Percentiles rank a stretch among this genome's conserved stretches.
Evolutionary conservation across 2,329 filamentous ascomycete genomes (phyloP).

Genomic region (Pestalotiopsis sp.): DNA sequence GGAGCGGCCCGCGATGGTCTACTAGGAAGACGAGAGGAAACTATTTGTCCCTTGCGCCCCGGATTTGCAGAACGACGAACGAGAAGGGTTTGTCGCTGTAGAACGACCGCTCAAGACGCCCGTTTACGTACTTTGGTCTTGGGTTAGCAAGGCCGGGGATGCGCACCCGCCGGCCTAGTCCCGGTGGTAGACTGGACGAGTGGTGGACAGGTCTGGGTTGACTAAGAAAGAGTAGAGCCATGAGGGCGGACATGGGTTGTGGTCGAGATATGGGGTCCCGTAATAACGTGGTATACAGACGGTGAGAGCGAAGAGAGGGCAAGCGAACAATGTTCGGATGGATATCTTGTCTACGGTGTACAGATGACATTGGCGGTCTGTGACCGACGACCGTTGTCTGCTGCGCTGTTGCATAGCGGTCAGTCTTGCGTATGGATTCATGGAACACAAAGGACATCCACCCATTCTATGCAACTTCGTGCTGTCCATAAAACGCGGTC

Average conservation of each 20-base stretch:
- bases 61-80: constrained; percentile 6
- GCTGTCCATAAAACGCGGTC: background rate
- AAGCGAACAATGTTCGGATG: background rate
- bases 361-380: background rate
- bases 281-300: background rate
- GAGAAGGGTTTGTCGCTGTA: constrained; percentile 3
- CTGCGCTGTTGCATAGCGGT: background rate
- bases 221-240: background rate
- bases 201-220: background rate
- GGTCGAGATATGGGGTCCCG: background rate
- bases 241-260: background rate
- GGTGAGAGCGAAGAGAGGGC: background rate
- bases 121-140: constrained; percentile 11
- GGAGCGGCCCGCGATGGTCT: constrained; percentile 11
- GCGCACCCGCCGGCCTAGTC: constrained; percentile 3
- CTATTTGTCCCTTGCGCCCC: background rate
- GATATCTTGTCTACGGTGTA: background rate
- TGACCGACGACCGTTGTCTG: background rate
- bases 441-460: background rate
- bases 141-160: constrained; percentile 6
- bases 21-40: constrained; percentile 4
- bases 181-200: background rate
- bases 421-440: background rate
- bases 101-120: background rate
- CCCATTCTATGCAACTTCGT: background rate